Evolutionary conservation across 2,329 filamentous ascomycete species (phyloP), one percentile per base, ranked within the genome.

Genomic region (Drechslerella coelobrocha): DNA sequence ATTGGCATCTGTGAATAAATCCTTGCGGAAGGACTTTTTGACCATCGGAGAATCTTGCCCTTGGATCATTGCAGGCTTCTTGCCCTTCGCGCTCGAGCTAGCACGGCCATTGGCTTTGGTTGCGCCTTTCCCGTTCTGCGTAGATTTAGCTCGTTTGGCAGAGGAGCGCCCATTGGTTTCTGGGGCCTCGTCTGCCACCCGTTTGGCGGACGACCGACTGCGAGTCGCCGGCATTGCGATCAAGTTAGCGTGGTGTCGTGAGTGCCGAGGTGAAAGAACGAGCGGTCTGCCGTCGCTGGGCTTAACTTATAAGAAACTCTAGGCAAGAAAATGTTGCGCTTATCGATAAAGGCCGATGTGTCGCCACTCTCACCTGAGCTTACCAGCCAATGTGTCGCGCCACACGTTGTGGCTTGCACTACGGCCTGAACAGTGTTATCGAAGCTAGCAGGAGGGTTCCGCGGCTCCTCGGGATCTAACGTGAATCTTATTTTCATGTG

Each of bases 1-100:
- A 31, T 85, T 82, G 23, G 83, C 75, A 59, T 83, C 78, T 74
- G 87, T 84, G 77, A 91, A 90, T 39, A 91, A 84, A 3, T 85
- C 87, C 57, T 83, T 81, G 60, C 86, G 84, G 78, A 91, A 91
- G 47, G 86, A 69, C 31, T 69, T 69, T 17, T 59, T 69, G 34
- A 69, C 51, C 52, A 69, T 61, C 41, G 57, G 51, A 17, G 48
- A 50, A 29, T 69, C 65, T 17, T 69, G 65, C 3, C 65, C 65
- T 52, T 69, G 65, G 27, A 69, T 69, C 39, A 57, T 69, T 8
- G 65, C 56, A 2, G 56, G 5, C 29, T 69, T 69, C 52, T 69
- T 69, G 45, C 65, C 65, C 41, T 69, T 69, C 26, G 51, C 61
- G 21, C 21, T 48, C 6, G 29, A 31, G 29, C 41, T 26, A 7